Evolutionary conservation across 1,139 yeast species (phyloP), one percentile per base, ranked within the genome.

Genomic region (Pichia sp.): DNA sequence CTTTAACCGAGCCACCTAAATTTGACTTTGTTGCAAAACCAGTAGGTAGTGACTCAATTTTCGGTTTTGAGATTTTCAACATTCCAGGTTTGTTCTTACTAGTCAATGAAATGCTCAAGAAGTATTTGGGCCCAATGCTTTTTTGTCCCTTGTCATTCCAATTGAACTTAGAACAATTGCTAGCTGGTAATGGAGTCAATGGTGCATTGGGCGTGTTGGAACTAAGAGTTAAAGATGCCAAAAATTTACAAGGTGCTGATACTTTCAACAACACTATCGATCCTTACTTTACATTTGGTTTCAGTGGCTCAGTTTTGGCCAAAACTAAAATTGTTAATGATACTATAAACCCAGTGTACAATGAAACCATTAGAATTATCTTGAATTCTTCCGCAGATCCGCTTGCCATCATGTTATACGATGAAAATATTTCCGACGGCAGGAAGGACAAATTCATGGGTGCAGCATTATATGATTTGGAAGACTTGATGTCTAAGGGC

Each of bases 61-160:
- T 92, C 71, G 88, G 92, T 61, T 87, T 95, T 84, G 99, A 93
- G 71, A 75, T 92, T 40, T 82, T 90, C 66, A 75, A 85, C 50
- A 71, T 93, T 56, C 99, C 99, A 10, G 99, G 99, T 47, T 74
- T 93, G 54, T 81, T 80, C 63, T 83, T 90, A 49, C 80, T 90
- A 64, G 84, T 92, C 64, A 85, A 87, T 67, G 90, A 87, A 62
- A 85, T 90, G 90, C 82, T 90, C 41, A 82, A 81, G 65, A 87
- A 90, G 66, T 90, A 87, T 69, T 84, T 82, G 52, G 98, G 97
- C n/a, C 93, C 98, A 26, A 81, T 93, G 75, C 68, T 93, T 53
- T 87, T 88, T 66, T 77, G 87, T 49, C 99, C 99, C 31, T 84
- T 93, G 63, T 89, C 97, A 3, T 88, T 90, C 76, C 96, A 93